These are phyloP conservation scores for Pleurotus platypus DNA, from an alignment of 768 basidiomycete genomes.

Conservation along the genomic window DNA sequence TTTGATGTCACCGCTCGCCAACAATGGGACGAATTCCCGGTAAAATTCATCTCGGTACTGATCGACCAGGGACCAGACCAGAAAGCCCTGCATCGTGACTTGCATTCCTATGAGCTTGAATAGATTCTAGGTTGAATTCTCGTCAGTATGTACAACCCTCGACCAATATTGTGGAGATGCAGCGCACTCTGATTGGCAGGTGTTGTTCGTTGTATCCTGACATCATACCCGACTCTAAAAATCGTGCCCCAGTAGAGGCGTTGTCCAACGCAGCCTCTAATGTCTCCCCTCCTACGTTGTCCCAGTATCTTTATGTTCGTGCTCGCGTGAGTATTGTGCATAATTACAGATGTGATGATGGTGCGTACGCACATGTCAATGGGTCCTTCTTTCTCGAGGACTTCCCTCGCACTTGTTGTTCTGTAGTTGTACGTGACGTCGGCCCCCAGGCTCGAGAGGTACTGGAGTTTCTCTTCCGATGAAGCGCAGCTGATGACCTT, in stretches of 20 bases:
- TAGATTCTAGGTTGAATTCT: conserved; percentile 22
- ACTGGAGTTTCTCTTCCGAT: conserved; percentile 47
- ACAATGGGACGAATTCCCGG: conserved; percentile 20
- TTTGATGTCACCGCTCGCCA: conserved; percentile 27
- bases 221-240: conserved; percentile 30
- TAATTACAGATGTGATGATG: not conserved
- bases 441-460: conserved; percentile 37
- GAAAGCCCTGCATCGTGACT: conserved; percentile 36
- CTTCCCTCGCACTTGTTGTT: conserved; percentile 34
- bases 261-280: conserved; percentile 37
- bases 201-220: conserved; percentile 13
- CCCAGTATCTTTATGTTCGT: conserved; percentile 19
- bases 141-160: not conserved
- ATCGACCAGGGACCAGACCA: conserved; percentile 13
- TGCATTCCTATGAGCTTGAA: conserved; percentile 28
- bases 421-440: conserved; percentile 57
- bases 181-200: conserved; percentile 11
- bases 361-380: not conserved
- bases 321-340: not conserved
- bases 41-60: conserved; percentile 29
- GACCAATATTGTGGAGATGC: not conserved
- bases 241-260: conserved; percentile 28
- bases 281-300: conserved; percentile 38
- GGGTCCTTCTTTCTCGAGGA: conserved; percentile 42
- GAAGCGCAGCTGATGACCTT: conserved; percentile 54